Base-by-base conservation (phyloP, 176 grass and related monocot genomes). In the Carex scoparia region DNA sequence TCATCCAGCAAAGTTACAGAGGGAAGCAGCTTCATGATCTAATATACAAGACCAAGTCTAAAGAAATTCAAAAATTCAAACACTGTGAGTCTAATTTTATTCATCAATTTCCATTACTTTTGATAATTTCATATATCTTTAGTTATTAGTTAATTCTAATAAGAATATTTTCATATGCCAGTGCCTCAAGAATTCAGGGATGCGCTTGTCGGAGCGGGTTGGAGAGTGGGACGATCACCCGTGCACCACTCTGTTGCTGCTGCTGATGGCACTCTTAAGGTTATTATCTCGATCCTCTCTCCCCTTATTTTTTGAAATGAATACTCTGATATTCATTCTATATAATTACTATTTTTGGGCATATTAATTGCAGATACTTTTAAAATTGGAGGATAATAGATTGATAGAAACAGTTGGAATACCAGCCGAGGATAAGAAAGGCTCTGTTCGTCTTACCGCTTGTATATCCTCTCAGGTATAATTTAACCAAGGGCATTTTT, bases 401-500 rank as follows among this genome's bases (percentile, higher is more conserved):
- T 69, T 98, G 89, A 80, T 98, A 11, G 95, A 98, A 91, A 95
- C 89, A 1, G 95, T 98, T 56, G 95, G 93, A 61, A 98, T 98
- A 87, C 95, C 93, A 16, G 88, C 91, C 2, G 83, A 95, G 54
- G 89, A 93, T 38, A 91, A 89, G 59, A 90, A 90, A 83, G 88
- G 86, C 55, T 84, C 89, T 2, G 74, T 92, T 54, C 94, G 93
- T 5, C 92, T 98, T 60, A 95, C 95, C 14, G 93, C 95, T 60
- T 98, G 95, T 31, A 86, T 98, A 70, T 95, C 95, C 27, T 98
- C 95, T 10, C 95, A 98, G 92, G 95, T 93, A 89, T 72, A 66
- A 79, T 65, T 49, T 15, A 11, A 55, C 2, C 4, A 30, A 31
- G 48, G 13, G 13, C 48, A 33, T 57, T 56, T 57, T 23, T 55